phyloP scores from a whole-genome alignment of 225 moss, liverwort and hornwort species.

The Ulota crispa region DNA sequence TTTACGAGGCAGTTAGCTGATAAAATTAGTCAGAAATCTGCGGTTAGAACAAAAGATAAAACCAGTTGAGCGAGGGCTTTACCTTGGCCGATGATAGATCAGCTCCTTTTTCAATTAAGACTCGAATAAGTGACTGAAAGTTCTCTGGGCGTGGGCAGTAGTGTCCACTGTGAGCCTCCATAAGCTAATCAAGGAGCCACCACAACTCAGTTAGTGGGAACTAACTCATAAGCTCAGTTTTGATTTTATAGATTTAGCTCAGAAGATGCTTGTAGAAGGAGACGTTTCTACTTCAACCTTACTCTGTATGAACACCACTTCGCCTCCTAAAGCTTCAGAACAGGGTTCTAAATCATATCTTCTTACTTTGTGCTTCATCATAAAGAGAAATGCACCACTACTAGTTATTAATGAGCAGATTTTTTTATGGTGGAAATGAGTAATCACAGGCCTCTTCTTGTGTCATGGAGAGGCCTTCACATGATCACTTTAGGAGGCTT shows the following conservation, averaged over 20 bases:
- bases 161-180: slow-evolving; percentile 99
- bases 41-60: background rate
- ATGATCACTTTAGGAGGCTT: background rate
- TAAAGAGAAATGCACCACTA: background rate
- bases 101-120: slow-evolving; percentile 66
- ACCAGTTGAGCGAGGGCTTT: background rate
- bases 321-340: background rate
- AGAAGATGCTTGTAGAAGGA: background rate
- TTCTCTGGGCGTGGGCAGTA: slow-evolving; percentile 85
- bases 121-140: slow-evolving; percentile 57
- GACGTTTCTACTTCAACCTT: background rate
- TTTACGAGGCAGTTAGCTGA: background rate
- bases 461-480: background rate
- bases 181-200: slow-evolving; percentile 44
- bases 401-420: background rate
- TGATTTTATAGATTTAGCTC: background rate
- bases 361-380: background rate
- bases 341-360: background rate
- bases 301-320: background rate
- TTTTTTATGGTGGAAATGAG: background rate
- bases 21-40: background rate
- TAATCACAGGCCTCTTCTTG: background rate
- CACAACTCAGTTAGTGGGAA: slow-evolving; percentile 10
- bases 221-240: background rate
- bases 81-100: slow-evolving; percentile 78